These are phyloP conservation scores for Pseudocercospora pini-densiflorae DNA, from an alignment of 2,329 filamentous ascomycete genomes.

Conservation along the genomic window DNA sequence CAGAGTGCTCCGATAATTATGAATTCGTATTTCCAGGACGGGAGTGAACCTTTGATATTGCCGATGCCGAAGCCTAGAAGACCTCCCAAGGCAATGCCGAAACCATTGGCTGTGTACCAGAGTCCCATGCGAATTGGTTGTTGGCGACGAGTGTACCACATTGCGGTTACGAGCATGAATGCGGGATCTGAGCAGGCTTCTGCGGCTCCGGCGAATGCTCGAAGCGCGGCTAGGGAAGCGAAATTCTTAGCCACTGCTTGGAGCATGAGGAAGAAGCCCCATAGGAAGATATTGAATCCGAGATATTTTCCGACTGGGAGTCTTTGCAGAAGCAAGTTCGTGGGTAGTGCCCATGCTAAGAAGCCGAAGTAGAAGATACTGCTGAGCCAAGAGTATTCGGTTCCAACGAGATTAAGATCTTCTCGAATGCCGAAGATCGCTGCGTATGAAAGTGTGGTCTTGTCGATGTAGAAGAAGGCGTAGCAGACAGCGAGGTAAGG, in stretches of 20 bases:
- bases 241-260: constrained; percentile 51
- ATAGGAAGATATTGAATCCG: constrained; percentile 63
- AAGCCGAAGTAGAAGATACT: constrained; percentile 59
- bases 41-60: constrained; percentile 60
- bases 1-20: constrained; percentile 64
- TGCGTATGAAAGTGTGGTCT: constrained; percentile 65
- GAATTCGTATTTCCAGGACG: constrained; percentile 69
- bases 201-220: constrained; percentile 61
- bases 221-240: constrained; percentile 58
- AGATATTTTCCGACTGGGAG: constrained; percentile 58
- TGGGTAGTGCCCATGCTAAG: constrained; percentile 59
- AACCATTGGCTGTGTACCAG: constrained; percentile 64
- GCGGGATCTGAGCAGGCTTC: constrained; percentile 64
- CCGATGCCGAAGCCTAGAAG: constrained; percentile 65
- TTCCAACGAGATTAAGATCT: constrained; percentile 61
- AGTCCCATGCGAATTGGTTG: constrained; percentile 65
- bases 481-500: constrained; percentile 49
- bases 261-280: constrained; percentile 50
- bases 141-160: constrained; percentile 62
- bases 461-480: constrained; percentile 45
- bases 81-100: constrained; percentile 64
- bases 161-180: constrained; percentile 67
- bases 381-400: constrained; percentile 61
- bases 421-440: constrained; percentile 68
- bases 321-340: constrained; percentile 58